A percentile compares a stretch with the other conserved stretches of the same genome.
Evolutionary conservation across 495 filamentous ascomycete species (phyloP).

Genomic region (Neurospora hispaniola): DNA sequence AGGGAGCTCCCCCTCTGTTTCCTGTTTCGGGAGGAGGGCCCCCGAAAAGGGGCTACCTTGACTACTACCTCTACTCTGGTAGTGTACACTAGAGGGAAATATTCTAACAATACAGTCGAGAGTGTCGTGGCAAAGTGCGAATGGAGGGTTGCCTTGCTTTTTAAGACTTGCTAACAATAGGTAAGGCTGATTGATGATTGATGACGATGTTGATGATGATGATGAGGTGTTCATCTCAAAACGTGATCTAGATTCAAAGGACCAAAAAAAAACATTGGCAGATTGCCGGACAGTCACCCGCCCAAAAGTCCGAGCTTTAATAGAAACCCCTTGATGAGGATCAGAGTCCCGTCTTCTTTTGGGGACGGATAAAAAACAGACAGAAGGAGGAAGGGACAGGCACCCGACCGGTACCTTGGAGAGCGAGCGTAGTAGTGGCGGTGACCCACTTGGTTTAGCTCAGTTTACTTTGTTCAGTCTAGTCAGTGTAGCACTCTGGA

Average conservation of each 20-base stretch:
- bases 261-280: not conserved
- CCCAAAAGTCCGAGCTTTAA: not conserved
- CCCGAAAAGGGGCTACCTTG: not conserved
- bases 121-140: not conserved
- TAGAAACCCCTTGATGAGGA: not conserved
- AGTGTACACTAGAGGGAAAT: too few species aligned
- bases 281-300: not conserved
- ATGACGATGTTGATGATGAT: not conserved
- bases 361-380: not conserved
- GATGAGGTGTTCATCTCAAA: not conserved
- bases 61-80: too few species aligned
- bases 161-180: too few species aligned
- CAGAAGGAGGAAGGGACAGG: not conserved
- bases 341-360: not conserved
- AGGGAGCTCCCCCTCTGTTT: not conserved
- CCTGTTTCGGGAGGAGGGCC: not conserved
- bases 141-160: not conserved
- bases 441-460: not conserved
- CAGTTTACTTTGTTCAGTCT: not conserved
- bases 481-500: not conserved
- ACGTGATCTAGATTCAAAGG: not conserved
- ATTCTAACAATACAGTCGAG: too few species aligned
- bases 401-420: not conserved
- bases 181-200: not conserved
- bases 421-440: not conserved